These are phyloP conservation scores for Zymoseptoria crescenta DNA, from an alignment of 2,329 filamentous ascomycete genomes.

Conservation along the genomic window DNA sequence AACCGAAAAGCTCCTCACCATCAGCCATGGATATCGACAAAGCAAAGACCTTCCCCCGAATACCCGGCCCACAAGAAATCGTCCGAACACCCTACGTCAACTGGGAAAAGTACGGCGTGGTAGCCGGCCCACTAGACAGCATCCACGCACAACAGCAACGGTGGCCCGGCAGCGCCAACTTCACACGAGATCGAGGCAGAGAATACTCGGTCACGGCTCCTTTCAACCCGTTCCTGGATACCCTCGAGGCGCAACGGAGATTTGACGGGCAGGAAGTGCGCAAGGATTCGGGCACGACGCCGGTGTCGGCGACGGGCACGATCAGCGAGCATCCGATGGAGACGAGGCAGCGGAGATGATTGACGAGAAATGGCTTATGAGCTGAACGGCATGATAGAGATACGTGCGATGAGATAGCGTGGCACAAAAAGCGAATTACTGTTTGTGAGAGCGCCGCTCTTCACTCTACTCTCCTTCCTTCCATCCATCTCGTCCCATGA, in stretches of 20 bases:
- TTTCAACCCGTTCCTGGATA: slow-evolving; percentile 52
- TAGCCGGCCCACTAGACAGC: slow-evolving; percentile 74
- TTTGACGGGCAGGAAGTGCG: slow-evolving; percentile 6
- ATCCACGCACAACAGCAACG: slow-evolving; percentile 72
- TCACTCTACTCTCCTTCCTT: background rate
- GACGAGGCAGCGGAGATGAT: slow-evolving; percentile 17
- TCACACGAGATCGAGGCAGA: slow-evolving; percentile 24
- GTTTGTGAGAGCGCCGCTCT: background rate
- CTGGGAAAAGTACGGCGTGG: slow-evolving; percentile 90
- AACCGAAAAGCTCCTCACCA: background rate
- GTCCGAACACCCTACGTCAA: slow-evolving; percentile 84
- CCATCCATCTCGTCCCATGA: too few relatives aligned
- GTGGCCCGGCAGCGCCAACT: slow-evolving; percentile 42
- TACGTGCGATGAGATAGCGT: background rate
- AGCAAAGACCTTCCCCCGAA: slow-evolving; percentile 45
- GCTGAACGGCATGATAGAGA: background rate
- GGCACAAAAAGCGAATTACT: background rate
- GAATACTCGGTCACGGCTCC: slow-evolving; percentile 50
- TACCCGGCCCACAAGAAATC: slow-evolving; percentile 73
- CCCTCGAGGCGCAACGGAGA: slow-evolving; percentile 21
- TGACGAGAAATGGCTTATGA: slow-evolving; percentile 2
- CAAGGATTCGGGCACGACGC: slow-evolving; percentile 18
- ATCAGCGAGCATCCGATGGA: slow-evolving; percentile 25
- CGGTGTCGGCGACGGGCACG: slow-evolving; percentile 14
- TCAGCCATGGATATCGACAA: background rate